These are phyloP conservation scores for Penicillium paradoxum DNA, from an alignment of 495 filamentous ascomycete species.

Conservation along the genomic window DNA sequence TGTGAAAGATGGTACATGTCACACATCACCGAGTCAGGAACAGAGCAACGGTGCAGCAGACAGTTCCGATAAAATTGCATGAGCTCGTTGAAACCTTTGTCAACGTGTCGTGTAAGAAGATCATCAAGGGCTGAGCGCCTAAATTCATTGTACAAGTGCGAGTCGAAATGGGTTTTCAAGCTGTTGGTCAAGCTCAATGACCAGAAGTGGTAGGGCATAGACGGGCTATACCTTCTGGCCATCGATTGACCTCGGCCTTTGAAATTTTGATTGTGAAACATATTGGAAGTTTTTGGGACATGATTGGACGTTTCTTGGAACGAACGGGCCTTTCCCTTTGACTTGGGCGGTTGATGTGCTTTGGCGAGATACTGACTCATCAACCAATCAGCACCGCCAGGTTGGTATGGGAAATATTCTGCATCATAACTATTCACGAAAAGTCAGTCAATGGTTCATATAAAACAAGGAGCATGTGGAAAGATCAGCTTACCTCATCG, in stretches of 20 bases:
- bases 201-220: slow-evolving; percentile 72
- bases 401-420: background rate
- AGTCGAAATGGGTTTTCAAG: slow-evolving; percentile 70
- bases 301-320: slow-evolving; percentile 5
- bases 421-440: background rate
- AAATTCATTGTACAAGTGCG: slow-evolving; percentile 77
- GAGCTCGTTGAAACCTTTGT: slow-evolving; percentile 50
- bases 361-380: background rate
- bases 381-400: background rate
- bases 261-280: background rate
- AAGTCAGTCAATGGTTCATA: background rate
- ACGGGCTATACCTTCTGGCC: slow-evolving; percentile 16
- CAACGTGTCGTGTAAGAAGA: slow-evolving; percentile 37
- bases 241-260: background rate
- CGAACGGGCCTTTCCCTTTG: background rate
- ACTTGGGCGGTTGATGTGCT: background rate
- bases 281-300: background rate
- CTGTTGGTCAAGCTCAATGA: slow-evolving; percentile 69
- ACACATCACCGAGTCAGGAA: slow-evolving; percentile 46
- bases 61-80: slow-evolving; percentile 56
- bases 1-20: slow-evolving; percentile 52
- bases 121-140: slow-evolving; percentile 66
- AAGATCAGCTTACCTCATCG: slow-evolving; percentile 15
- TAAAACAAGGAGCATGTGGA: background rate
- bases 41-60: slow-evolving; percentile 42